Evolutionary conservation across 306 rosid genomes (phyloP), one percentile per base, ranked within the genome.

Genomic region (Rubus parviflorus): DNA sequence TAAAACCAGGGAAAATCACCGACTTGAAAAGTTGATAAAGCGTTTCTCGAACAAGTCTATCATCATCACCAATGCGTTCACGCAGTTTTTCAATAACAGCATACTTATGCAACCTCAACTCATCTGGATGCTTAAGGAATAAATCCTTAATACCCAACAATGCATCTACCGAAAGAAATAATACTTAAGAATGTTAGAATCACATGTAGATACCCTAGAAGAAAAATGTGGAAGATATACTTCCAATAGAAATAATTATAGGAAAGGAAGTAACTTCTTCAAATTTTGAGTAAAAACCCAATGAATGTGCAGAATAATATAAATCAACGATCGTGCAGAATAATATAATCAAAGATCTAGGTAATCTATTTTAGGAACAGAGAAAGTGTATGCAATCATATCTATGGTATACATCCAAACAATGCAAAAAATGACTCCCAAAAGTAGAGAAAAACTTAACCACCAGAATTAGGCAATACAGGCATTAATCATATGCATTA

Each of bases 101-200:
- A 37, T 88, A 81, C 77, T 85, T 91, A 85, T 92, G 91, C 81
- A 75, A 81, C 87, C 79, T 82, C 81, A 89, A 80, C 81, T 95
- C 98, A 38, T 66, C 81, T 79, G 97, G 97, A 85, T 84, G 41
- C 80, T 83, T 92, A 56, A 16, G 58, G 80, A 92, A 88, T 70
- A 95, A 85, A 74, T 88, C 97, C 87, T 81, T 89, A 52, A 95
- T 88, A 70, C 98, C 98, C 71, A 81, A 56, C 92, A 95, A 82
- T 49, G 97, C 97, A 88, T 91, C 97, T 95, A 68, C 71, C 63
- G 15, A 56, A 17, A 45, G 47, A 42, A 72, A 47, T 40, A 71
- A 51, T 53, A 13, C 0, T n/a, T 40, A 61, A 79, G 63, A 88
- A 69, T 56, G 75, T 56, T 70, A 68, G 43, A 43, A 71, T 48